A percentile compares a stretch with the other conserved stretches of the same genome.
Conservation (phyloP, 257 asterid species). For the Plectranthus barbatus region DNA sequence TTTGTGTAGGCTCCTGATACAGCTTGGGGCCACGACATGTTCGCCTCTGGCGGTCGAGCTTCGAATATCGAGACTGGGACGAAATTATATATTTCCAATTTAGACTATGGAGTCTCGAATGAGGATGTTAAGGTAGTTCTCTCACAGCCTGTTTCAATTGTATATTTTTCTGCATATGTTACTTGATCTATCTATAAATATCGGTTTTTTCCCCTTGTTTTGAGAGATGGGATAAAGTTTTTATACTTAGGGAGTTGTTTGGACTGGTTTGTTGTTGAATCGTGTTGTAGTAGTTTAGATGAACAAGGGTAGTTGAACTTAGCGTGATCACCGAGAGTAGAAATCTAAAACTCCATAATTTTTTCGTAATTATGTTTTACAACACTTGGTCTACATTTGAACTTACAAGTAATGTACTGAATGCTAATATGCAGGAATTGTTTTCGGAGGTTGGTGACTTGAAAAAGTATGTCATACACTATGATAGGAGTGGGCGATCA, state of each 20-base stretch:
- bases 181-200: neutral
- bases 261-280: neutral
- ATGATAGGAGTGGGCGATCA: conserved; percentile 91
- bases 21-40: conserved; percentile 84
- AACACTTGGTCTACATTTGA: neutral
- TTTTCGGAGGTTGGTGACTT: conserved; percentile 87
- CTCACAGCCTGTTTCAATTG: neutral
- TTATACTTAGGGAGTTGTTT: too few species aligned
- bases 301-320: neutral
- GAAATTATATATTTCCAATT: conserved; percentile 83
- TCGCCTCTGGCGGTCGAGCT: conserved; percentile 40
- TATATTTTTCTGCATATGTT: neutral
- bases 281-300: neutral
- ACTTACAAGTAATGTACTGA: neutral
- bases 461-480: conserved; percentile 62
- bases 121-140: conserved; percentile 76
- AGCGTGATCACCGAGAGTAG: neutral
- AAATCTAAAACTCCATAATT: neutral
- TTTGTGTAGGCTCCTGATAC: conserved; percentile 73
- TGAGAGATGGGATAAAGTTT: neutral
- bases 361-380: neutral
- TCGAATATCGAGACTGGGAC: conserved; percentile 93
- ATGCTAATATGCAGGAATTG: conserved; percentile 5
- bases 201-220: neutral
- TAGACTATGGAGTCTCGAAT: conserved; percentile 82